Evolutionary conservation across 2,329 filamentous ascomycete species (phyloP).

Genomic region (Neoscytalidium dimidiatum): DNA sequence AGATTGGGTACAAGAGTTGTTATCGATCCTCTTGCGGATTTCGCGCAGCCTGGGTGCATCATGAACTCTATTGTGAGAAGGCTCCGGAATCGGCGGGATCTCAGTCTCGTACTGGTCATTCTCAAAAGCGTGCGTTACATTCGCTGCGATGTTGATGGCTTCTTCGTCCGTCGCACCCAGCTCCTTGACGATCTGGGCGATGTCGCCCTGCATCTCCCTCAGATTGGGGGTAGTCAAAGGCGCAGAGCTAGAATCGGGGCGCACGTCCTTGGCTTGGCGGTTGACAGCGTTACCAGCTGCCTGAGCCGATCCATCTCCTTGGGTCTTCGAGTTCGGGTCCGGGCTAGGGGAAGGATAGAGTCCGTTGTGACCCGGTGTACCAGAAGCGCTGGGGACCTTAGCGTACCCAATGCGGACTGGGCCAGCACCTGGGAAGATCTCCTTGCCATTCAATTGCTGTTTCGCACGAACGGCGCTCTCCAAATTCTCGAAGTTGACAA

Average conservation of each 20-base stretch:
- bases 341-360: slow-evolving; percentile 89
- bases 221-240: slow-evolving; percentile 72
- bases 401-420: slow-evolving; percentile 96
- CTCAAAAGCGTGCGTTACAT: slow-evolving; percentile 74
- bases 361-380: slow-evolving; percentile 85
- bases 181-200: slow-evolving; percentile 81
- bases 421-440: slow-evolving; percentile 96
- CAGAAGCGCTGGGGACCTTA: slow-evolving; percentile 86
- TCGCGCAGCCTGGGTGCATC: slow-evolving; percentile 94
- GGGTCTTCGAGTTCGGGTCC: slow-evolving; percentile 62
- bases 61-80: slow-evolving; percentile 83
- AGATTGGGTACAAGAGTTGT: slow-evolving; percentile 78
- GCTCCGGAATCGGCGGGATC: slow-evolving; percentile 85
- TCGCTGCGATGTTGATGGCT: slow-evolving; percentile 67
- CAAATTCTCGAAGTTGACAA: slow-evolving; percentile 92
- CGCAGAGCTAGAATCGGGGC: slow-evolving; percentile 49
- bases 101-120: slow-evolving; percentile 75
- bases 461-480: slow-evolving; percentile 92
- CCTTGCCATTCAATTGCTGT: slow-evolving; percentile 86
- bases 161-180: slow-evolving; percentile 86
- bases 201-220: slow-evolving; percentile 76
- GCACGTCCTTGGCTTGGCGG: slow-evolving; percentile 35
- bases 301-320: slow-evolving; percentile 15
- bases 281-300: slow-evolving; percentile 41
- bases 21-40: slow-evolving; percentile 96